A percentile compares a stretch with the other conserved stretches of the same genome.
Conservation (phyloP, 78 protist genomes). For the Dictyostelium capitatum region DNA sequence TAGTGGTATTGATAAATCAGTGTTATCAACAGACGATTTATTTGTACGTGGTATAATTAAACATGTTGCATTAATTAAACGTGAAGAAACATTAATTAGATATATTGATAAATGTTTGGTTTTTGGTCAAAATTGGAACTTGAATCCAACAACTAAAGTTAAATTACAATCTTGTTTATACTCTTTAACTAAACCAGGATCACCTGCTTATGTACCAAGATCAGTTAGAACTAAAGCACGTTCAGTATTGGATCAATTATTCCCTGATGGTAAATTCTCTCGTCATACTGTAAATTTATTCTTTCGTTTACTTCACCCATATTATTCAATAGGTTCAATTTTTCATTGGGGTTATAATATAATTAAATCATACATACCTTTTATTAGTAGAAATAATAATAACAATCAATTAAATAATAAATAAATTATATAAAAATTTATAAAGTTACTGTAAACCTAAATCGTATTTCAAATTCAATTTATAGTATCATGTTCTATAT, state of each 20-base stretch:
- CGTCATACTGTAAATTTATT: conserved; percentile 68
- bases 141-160: conserved; percentile 58
- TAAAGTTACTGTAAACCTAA: too few species aligned
- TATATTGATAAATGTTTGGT: conserved; percentile 52
- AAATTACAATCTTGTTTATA: conserved; percentile 78
- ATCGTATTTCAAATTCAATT: too few species aligned
- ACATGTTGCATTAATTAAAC: conserved; percentile 38
- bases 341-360: conserved; percentile 31
- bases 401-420: conserved; percentile 5
- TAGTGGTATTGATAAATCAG: not conserved
- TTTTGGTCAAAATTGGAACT: conserved; percentile 51
- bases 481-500: too few species aligned
- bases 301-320: conserved; percentile 66
- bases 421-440: too few species aligned
- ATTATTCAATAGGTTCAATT: conserved; percentile 55
- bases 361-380: conserved; percentile 24
- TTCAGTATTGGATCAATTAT: conserved; percentile 30
- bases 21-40: conserved; percentile 50
- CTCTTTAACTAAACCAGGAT: conserved; percentile 66
- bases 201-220: conserved; percentile 65
- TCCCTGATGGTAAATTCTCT: conserved; percentile 63
- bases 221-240: conserved; percentile 28
- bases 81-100: conserved; percentile 49
- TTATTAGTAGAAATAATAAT: not conserved
- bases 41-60: conserved; percentile 67